phyloP scores from a whole-genome alignment of 2,329 filamentous ascomycete genomes.

The Sclerotinia subarctica region DNA sequence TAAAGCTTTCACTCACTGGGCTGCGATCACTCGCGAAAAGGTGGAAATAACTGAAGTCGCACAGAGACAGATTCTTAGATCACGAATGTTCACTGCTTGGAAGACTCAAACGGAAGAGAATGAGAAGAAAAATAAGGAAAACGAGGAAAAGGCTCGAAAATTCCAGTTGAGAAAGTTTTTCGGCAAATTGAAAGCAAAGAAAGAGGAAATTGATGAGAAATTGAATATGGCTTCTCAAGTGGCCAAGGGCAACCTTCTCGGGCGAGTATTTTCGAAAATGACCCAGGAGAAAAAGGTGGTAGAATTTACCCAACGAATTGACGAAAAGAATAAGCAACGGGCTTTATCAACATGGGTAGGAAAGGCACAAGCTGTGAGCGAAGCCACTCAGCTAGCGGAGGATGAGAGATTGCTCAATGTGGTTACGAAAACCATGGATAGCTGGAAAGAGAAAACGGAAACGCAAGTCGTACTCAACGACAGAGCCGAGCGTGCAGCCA shows the following conservation, averaged over 20 bases:
- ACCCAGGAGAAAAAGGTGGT: conserved; percentile 38
- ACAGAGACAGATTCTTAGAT: conserved; percentile 66
- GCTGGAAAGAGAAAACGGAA: conserved; percentile 29
- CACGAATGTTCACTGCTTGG: conserved; percentile 68
- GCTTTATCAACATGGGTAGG: conserved; percentile 31
- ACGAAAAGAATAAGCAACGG: conserved; percentile 25
- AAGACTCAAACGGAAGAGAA: conserved; percentile 53
- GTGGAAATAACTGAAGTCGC: conserved; percentile 64
- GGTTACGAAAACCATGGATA: conserved; percentile 25
- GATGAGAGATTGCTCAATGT: conserved; percentile 28
- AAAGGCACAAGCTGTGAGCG: conserved; percentile 24
- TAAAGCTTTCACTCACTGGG: conserved; percentile 68
- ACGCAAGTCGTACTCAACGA: conserved; percentile 21
- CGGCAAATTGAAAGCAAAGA: conserved; percentile 43
- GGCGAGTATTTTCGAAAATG: conserved; percentile 37
- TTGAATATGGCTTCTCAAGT: conserved; percentile 35
- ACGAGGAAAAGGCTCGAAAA: conserved; percentile 46
- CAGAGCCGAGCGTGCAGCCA: conserved; percentile 25
- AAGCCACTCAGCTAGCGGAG: conserved; percentile 27
- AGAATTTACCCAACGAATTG: conserved; percentile 28
- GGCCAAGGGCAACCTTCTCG: conserved; percentile 36
- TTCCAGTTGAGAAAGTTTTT: conserved; percentile 55
- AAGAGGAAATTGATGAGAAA: conserved; percentile 30
- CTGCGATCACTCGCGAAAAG: conserved; percentile 60
- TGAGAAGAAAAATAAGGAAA: conserved; percentile 43